Evolutionary conservation across 106 monocot genomes (phyloP), one percentile per base, ranked within the genome.

Genomic region (Posidonia australis): DNA sequence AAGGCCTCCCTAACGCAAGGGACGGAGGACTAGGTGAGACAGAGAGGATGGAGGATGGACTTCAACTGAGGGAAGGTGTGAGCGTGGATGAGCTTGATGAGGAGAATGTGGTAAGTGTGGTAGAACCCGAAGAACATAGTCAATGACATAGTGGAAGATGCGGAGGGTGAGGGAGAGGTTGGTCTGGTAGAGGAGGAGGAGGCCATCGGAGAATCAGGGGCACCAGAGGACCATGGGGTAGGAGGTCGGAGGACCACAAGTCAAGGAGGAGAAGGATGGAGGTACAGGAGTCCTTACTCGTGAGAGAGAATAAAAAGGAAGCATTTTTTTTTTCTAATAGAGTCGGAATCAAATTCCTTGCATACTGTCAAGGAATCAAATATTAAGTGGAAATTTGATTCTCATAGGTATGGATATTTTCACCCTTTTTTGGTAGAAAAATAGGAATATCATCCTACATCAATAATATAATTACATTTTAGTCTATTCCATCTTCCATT

Each of bases 221-320:
- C n/a, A n/a, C n/a, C n/a, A 44, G 63, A 46, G 1, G 88, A 89
- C 78, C 84, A 89, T 1, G 85, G 88, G 10, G 31, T 67, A 79
- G 69, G 67, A 82, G 81, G 30, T 75, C 72, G 44, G 78, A 53
- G n/a, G n/a, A n/a, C n/a, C n/a, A n/a, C n/a, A n/a, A n/a, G n/a
- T n/a, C n/a, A n/a, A n/a, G n/a, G n/a, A n/a, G n/a, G n/a, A n/a
- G n/a, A n/a, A n/a, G n/a, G n/a, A n/a, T n/a, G n/a, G n/a, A n/a
- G n/a, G n/a, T n/a, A n/a, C n/a, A n/a, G n/a, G n/a, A n/a, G n/a
- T n/a, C n/a, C n/a, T n/a, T n/a, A n/a, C n/a, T n/a, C n/a, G n/a
- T n/a, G n/a, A n/a, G n/a, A n/a, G n/a, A n/a, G n/a, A n/a, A n/a
- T n/a, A n/a, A n/a, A n/a, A n/a, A n/a, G n/a, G n/a, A n/a, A n/a